Percentiles rank a stretch among this genome's conserved stretches.
phyloP scores from a whole-genome alignment of 2,329 filamentous ascomycete species.

The Botryotinia convoluta region DNA sequence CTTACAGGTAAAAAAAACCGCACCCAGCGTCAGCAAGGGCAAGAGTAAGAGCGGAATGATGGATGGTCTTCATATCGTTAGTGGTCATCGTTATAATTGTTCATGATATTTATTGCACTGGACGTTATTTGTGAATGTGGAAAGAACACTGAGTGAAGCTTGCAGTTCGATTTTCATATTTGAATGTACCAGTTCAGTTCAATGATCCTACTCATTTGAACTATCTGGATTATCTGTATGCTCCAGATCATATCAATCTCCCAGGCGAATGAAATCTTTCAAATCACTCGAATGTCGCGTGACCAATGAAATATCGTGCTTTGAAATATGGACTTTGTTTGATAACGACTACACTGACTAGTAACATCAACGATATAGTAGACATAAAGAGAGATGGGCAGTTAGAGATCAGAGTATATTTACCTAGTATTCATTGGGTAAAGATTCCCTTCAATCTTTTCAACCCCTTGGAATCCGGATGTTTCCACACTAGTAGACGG shows the following conservation, averaged over 20 bases:
- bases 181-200: neutral
- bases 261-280: neutral
- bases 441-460: neutral
- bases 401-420: neutral
- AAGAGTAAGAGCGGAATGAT: neutral
- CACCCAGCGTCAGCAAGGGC: neutral
- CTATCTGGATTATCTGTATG: neutral
- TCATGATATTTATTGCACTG: neutral
- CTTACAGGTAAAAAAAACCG: neutral
- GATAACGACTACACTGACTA: neutral
- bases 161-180: neutral
- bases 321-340: neutral
- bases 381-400: neutral
- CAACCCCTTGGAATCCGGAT: neutral
- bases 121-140: neutral
- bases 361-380: neutral
- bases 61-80: neutral
- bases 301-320: neutral
- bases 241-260: neutral
- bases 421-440: neutral
- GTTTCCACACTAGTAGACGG: neutral
- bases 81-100: neutral
- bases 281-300: neutral
- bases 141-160: neutral
- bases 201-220: neutral